Base-by-base conservation (phyloP, 1,284 basidiomycete genomes). In the Ceratobasidium sp. region DNA sequence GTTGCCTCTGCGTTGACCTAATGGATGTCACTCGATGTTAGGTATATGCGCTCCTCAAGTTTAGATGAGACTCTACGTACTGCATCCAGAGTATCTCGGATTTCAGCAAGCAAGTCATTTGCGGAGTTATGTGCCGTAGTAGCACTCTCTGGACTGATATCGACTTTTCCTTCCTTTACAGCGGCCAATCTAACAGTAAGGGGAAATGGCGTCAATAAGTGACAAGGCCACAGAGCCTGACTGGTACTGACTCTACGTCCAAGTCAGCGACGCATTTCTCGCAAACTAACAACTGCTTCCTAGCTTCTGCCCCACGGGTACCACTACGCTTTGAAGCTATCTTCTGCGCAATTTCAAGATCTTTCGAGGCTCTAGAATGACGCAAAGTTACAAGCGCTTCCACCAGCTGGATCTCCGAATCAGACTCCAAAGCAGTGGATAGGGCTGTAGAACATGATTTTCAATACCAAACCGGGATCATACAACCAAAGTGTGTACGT, bases 281-380 rank as follows among this genome's bases (percentile, higher is more conserved):
- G 0, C 85, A 84, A 16, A 82, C 81, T 49, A 89, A 81, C 53
- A 88, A 83, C 9, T 85, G 85, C 77, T 87, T 87, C 69, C 90
- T 83, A 9, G 90, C 90, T 64, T 85, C 84, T 29, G 85, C 83
- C 0, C 89, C 90, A 37, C 89, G 81, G 8, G 89, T 85, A 0
- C 90, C 90, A 31, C 87, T 88, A 56, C 89, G 82, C 74, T 87
- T 83, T 4, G 83, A 79, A 0, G 90, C 89, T 8, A 87, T 83
- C 78, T 87, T 87, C 71, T 84, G 82, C 27, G 87, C 87, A 46
- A 86, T 83, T 1, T 83, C 83, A 5, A 88, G 79, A 61, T 84
- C 81, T 37, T 82, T 79, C 74, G 80, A 77, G 4, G 83, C 78
- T 27, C 84, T 64, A 27, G 78, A 74, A 4, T 82, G 71, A 27